Evolutionary conservation across 2,329 filamentous ascomycete genomes (phyloP).

Genomic region (Juglanconis juglandina): DNA sequence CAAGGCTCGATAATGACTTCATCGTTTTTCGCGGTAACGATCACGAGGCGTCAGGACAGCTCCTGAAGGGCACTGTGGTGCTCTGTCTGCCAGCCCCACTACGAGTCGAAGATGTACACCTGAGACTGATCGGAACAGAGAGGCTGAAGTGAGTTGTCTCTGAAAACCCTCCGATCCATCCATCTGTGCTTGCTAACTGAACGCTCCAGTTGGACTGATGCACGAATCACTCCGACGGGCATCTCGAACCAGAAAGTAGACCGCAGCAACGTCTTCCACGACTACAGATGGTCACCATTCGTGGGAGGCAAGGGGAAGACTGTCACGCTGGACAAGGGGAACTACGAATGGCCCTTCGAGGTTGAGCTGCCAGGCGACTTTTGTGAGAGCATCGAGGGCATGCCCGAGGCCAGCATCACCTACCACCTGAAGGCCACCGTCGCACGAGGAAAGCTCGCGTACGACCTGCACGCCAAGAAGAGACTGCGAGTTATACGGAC

Average conservation of each 20-base stretch:
- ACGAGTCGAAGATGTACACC: constrained; percentile 68
- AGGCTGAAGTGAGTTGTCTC: constrained; percentile 59
- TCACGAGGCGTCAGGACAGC: constrained; percentile 71
- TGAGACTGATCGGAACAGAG: constrained; percentile 68
- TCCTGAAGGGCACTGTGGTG: constrained; percentile 70
- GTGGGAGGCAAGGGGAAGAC: constrained; percentile 54
- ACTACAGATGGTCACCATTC: constrained; percentile 68
- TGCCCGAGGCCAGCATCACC: constrained; percentile 79
- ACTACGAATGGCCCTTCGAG: constrained; percentile 83
- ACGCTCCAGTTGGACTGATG: constrained; percentile 46
- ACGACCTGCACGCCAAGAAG: constrained; percentile 79
- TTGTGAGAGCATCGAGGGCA: constrained; percentile 86
- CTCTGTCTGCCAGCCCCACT: constrained; percentile 68
- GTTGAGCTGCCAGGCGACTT: constrained; percentile 67
- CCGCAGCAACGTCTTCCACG: constrained; percentile 57
- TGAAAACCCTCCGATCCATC: not conserved
- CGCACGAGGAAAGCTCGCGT: constrained; percentile 79
- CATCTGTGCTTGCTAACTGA: constrained; percentile 14
- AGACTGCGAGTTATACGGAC: constrained; percentile 75
- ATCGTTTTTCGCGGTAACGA: constrained; percentile 74
- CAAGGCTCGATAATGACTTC: constrained; percentile 72
- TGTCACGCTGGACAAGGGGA: constrained; percentile 63
- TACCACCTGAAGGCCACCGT: constrained; percentile 92
- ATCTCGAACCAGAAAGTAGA: constrained; percentile 59
- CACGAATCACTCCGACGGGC: constrained; percentile 52